These are phyloP conservation scores for Eimeria tenella DNA, from an alignment of 169 alveolate species.

Conservation along the genomic window DNA sequence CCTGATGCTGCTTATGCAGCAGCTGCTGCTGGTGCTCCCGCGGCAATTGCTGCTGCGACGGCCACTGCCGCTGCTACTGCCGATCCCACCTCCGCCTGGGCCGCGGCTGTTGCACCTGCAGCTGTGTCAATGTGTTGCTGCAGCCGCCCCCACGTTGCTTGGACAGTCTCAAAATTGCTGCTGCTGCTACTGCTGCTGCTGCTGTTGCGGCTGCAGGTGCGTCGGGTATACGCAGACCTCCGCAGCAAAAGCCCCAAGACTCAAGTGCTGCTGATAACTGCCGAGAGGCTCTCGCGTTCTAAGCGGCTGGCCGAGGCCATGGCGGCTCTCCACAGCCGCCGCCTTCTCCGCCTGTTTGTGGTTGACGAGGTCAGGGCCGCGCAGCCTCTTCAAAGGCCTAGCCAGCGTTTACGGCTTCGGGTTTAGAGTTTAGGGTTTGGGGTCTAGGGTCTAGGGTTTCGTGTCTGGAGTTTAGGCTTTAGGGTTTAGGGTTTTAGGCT, in stretches of 20 bases:
- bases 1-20: background rate
- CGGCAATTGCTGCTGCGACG: background rate
- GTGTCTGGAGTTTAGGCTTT: constrained; percentile 84
- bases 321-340: background rate
- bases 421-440: constrained; percentile 85
- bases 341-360: constrained; percentile 92
- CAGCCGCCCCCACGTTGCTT: background rate
- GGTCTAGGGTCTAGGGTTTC: constrained; percentile 85
- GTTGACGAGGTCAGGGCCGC: constrained; percentile 93
- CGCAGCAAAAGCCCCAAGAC: constrained; percentile 21
- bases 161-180: background rate
- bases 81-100: background rate
- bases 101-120: constrained; percentile 29
- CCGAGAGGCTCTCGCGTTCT: constrained; percentile 93
- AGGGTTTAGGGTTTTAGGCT: constrained; percentile 64
- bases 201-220: constrained; percentile 4
- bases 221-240: constrained; percentile 11
- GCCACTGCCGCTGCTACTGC: background rate
- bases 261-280: constrained; percentile 91
- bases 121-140: constrained; percentile 5
- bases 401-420: constrained; percentile 92
- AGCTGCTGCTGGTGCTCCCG: constrained; percentile 17
- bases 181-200: constrained; percentile 14
- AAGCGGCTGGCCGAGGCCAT: constrained; percentile 86
- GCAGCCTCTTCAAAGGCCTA: too few relatives aligned